Conservation (phyloP, 768 basidiomycete species). For the Suillus bovinus region DNA sequence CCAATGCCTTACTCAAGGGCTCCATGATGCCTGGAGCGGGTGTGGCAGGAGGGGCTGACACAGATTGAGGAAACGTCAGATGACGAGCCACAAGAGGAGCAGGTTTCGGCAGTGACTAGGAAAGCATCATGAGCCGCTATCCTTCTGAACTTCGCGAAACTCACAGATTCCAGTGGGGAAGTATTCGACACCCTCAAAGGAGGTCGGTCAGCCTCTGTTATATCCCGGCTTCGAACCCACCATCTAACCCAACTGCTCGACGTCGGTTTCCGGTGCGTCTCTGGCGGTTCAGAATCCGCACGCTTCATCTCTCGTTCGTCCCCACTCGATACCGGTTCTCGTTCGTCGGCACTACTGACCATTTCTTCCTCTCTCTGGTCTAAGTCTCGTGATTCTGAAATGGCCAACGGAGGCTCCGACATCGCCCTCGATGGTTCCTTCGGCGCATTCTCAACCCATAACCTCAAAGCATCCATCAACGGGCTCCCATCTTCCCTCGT, state of each 20-base stretch:
- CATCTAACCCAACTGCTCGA: slow-evolving; percentile 81
- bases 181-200: slow-evolving; percentile 25
- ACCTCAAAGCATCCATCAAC: slow-evolving; percentile 68
- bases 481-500: slow-evolving; percentile 75
- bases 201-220: slow-evolving; percentile 23
- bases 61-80: slow-evolving; percentile 30
- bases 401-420: slow-evolving; percentile 14
- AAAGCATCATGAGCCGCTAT: slow-evolving; percentile 7
- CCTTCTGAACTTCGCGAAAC: background rate
- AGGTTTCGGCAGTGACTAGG: slow-evolving; percentile 17
- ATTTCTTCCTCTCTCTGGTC: slow-evolving; percentile 15
- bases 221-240: slow-evolving; percentile 70
- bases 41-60: slow-evolving; percentile 47
- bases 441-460: slow-evolving; percentile 45
- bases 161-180: slow-evolving; percentile 26
- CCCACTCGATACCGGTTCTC: slow-evolving; percentile 26
- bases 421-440: slow-evolving; percentile 13
- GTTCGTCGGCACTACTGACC: slow-evolving; percentile 6
- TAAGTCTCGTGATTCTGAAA: slow-evolving; percentile 29
- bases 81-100: background rate
- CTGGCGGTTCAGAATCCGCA: slow-evolving; percentile 38
- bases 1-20: slow-evolving; percentile 24
- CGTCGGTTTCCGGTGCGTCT: slow-evolving; percentile 42
- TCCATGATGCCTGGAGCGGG: slow-evolving; percentile 34
- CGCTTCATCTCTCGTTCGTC: slow-evolving; percentile 36